Percentiles rank a stretch among this genome's conserved stretches.
phyloP scores from a whole-genome alignment of 2,329 filamentous ascomycete species.

The Sporothrix mexicana region DNA sequence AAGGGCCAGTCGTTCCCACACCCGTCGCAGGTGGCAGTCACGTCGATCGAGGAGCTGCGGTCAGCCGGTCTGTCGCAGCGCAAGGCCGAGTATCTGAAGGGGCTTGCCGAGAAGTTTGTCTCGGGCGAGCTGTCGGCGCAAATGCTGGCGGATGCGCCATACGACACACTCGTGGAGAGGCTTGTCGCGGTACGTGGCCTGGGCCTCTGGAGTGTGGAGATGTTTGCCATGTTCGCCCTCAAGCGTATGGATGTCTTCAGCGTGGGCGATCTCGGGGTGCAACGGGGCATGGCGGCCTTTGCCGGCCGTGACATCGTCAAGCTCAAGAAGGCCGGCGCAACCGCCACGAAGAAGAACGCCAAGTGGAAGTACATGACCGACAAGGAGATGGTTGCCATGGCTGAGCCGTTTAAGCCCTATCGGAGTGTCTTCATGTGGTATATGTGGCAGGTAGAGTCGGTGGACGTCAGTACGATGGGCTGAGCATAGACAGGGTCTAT shows the following conservation, averaged over 20 bases:
- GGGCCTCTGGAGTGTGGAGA: conserved; percentile 91
- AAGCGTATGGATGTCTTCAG: conserved; percentile 95
- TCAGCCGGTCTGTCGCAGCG: conserved; percentile 88
- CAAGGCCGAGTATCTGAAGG: conserved; percentile 93
- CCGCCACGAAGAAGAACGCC: conserved; percentile 71
- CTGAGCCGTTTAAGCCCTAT: conserved; percentile 82
- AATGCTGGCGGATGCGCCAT: conserved; percentile 77
- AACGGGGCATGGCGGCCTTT: conserved; percentile 91
- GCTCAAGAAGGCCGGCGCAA: conserved; percentile 65
- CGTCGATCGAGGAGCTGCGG: conserved; percentile 70
- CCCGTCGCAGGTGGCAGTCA: conserved; percentile 72
- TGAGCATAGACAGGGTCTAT: conserved; percentile 35
- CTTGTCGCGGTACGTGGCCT: conserved; percentile 86
- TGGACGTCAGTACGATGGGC: conserved; percentile 70
- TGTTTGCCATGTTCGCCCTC: conserved; percentile 96
- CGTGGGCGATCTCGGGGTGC: conserved; percentile 89
- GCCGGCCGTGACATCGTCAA: conserved; percentile 82
- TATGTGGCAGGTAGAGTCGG: conserved; percentile 88
- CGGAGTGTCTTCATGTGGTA: conserved; percentile 98
- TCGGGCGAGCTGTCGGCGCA: conserved; percentile 74
- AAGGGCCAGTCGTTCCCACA: conserved; percentile 66
- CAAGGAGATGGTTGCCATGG: conserved; percentile 84
- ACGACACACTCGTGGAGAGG: conserved; percentile 83
- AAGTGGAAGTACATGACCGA: conserved; percentile 99
- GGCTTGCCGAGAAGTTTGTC: conserved; percentile 81